Evolutionary conservation across 768 basidiomycete genomes (phyloP), one percentile per base, ranked within the genome.

Genomic region (Kwoniella dejecticola): DNA sequence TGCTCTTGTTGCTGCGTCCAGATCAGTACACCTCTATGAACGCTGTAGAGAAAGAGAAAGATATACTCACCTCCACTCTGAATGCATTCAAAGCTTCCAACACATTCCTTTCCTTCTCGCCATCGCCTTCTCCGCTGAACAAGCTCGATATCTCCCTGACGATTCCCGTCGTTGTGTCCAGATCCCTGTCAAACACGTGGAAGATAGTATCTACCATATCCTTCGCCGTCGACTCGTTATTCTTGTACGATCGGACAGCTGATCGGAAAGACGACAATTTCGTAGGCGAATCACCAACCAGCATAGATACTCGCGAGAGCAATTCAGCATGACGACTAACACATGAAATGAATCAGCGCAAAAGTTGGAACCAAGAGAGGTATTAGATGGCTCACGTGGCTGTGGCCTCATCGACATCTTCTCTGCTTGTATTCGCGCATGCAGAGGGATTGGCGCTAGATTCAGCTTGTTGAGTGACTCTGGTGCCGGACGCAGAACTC

Each of bases 151-250:
- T 86, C 55, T 75, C 77, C 44, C 71, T 57, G 24, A 77, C 64
- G 21, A 82, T 68, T 3, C 70, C 60, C 0, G 87, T 87, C 0
- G 90, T 89, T 29, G 85, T 83, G 52, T 96, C 91, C 21, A 89
- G 76, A 63, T 86, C 81, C 15, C 82, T 77, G 57, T 88, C 86
- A 11, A 89, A 79, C 33, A 89, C 83, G 72, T 87, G 89, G 87
- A 87, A 95, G n/a, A 94, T 82, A 0, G 90, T 94, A 40, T 87
- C 87, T 52, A 97, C 87, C 64, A 97, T 82, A 77, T 95, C 95
- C 3, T 86, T 83, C 2, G 92, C 89, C 40, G 84, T 85, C 8
- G 86, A 85, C 75, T 99, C 94, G 41, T 86, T 86, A 1, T 83
- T 77, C 24, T 85, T 84, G 79, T 88, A 99, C 27, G 88, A 85